Evolutionary conservation across 2,329 filamentous ascomycete species (phyloP), one percentile per base, ranked within the genome.

Genomic region (Penicillium sp.): DNA sequence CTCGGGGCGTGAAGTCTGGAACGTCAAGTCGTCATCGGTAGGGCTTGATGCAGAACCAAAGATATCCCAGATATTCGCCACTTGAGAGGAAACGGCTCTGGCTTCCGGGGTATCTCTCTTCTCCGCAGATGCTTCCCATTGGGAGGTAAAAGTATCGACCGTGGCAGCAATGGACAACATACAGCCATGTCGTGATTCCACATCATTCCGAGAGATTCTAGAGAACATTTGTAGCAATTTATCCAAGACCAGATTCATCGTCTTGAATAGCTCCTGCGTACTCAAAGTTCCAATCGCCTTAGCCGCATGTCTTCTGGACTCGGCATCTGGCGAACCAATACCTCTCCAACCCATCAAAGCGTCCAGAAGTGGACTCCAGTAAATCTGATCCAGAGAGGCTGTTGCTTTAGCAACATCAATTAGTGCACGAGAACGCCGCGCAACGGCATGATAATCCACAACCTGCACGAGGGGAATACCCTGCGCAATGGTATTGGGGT

Each of bases 391-490:
- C 5, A 97, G 76, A n/a, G 76, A 78, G 0, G 90, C 85, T 0
- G 89, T 88, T 38, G 82, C 82, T 13, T 85, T 77, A 0, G 90
- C 87, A 11, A 97, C 91, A 46, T 92, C 85, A 40, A 86, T 82
- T 66, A 96, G 87, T 4, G 92, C 93, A 63, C 90, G 84, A 16
- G 89, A 88, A 25, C 93, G 84, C n/a, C 95, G 82, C 3, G 94
- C 93, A 21, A 99, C 92, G 38, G 91, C 85, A 71, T 96, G 92
- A 69, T 97, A 99, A 70, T 99, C 94, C 1, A 97, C 90, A 2
- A 85, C 83, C 70, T 97, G 94, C 0, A 97, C 91, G 2, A 97
- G 81, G 41, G 85, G 76, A 55, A 99, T 97, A 0, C 93, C 94
- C 66, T 92, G 81, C 16, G 83, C 79, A 34, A 97, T 85, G 0